Percentiles rank a stretch among this genome's conserved stretches.
Evolutionary conservation across 306 rosid genomes (phyloP).

Genomic region (Myrica gale): DNA sequence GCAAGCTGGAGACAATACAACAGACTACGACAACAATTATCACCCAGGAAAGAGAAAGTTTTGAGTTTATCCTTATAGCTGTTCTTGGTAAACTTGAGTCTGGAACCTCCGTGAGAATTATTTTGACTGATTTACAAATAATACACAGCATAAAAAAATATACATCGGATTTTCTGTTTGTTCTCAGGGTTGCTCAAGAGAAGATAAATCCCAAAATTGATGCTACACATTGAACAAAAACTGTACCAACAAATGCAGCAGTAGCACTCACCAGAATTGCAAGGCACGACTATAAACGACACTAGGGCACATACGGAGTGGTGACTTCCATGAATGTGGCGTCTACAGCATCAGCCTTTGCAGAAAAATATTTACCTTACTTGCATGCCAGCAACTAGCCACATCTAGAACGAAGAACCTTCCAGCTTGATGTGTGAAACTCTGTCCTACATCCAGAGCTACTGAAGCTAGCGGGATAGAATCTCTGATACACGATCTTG

Average conservation of each 20-base stretch:
- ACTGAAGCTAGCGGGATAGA: slow-evolving; percentile 49
- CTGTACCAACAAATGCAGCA: slow-evolving; percentile 25
- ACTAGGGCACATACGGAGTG: slow-evolving; percentile 1
- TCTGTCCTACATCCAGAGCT: slow-evolving; percentile 22
- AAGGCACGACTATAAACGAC: slow-evolving; percentile 7
- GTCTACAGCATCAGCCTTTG: slow-evolving; percentile 27
- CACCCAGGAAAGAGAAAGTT: too few species aligned
- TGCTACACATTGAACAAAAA: slow-evolving; percentile 37
- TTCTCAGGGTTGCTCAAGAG: slow-evolving; percentile 23
- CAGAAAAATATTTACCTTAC: slow-evolving; percentile 23
- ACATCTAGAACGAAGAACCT: slow-evolving; percentile 20
- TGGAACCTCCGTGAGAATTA: not conserved
- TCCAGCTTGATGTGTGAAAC: not conserved
- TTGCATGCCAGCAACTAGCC: slow-evolving; percentile 22
- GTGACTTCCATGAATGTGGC: slow-evolving; percentile 22
- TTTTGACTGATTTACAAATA: slow-evolving; percentile 34
- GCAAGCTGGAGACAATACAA: too few species aligned
- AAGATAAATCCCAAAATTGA: slow-evolving; percentile 43
- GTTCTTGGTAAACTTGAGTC: not conserved
- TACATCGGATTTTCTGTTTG: slow-evolving; percentile 37
- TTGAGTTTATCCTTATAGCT: too few species aligned
- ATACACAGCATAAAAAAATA: slow-evolving; percentile 19
- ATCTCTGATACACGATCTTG: slow-evolving; percentile 66
- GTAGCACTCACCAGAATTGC: not conserved
- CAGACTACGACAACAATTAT: too few species aligned